Base-by-base conservation (phyloP, 495 filamentous ascomycete genomes). In the Platismatia glauca region DNA sequence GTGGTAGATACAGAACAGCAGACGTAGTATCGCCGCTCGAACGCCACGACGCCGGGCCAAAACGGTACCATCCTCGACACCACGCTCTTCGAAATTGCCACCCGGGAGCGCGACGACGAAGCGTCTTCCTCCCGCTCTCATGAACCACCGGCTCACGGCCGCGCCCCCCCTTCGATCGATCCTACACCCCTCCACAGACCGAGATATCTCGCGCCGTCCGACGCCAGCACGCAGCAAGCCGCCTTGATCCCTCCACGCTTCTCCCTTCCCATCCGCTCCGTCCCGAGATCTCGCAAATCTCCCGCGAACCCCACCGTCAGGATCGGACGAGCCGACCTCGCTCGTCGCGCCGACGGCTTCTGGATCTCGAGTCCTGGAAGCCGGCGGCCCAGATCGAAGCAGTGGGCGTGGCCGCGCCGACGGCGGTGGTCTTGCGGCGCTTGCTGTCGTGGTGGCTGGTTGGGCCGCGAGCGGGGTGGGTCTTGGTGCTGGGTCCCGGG, bases 361-460 rank as follows among this genome's bases (percentile, higher is more conserved):
- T 3, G 18, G 37, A 33, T 29, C 34, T 22, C 1, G 29, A 12
- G 8, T 27, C n/a, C 44, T 15, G 46, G 43, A 8, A n/a, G 7
- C 56, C 27, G n/a, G 27, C 20, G 15, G 18, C 50, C 35, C 37
- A 39, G 7, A 62, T 24, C 13, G 60, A 62, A n/a, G 20, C 29
- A 24, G 18, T 34, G 9, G 50, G 50, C 33, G 60, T 33, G 1
- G 31, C 29, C 18, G 53, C 38, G 9, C 34, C 38, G 15, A 44
- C 35, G 39, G 60, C 50, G 6, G 60, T 56, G 18, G 60, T 62
- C 29, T 56, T 62, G 37, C 60, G 52, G 39, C 52, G 60, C 48
- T 62, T 56, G n/a, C 29, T 53, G 29, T 53, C 7, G 16, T 34
- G 50, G 11, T 50, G 46, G 46, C 11, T 2, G 3, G 59, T 20